Evolutionary conservation across 306 rosid species (phyloP), one percentile per base, ranked within the genome.

Genomic region (Quercus dentata): DNA sequence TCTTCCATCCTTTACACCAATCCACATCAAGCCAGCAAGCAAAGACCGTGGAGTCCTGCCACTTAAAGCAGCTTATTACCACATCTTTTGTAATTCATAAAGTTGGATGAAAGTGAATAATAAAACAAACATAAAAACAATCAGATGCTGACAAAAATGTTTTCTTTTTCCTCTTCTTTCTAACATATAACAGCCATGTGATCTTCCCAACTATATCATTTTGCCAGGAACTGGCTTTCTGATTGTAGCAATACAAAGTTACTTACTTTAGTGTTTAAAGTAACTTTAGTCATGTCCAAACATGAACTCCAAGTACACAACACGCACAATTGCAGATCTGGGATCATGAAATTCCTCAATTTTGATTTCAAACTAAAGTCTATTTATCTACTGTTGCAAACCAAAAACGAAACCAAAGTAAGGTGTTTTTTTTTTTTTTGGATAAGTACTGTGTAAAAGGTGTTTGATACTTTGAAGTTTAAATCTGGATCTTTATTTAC

Each of bases 1-100:
- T 75, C 81, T 77, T 62, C 87, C 96, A 1, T 93, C 97, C 89
- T 90, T 89, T 68, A 91, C 84, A 70, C 91, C 96, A 72, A 95
- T 82, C 99, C 99, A 95, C 99, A 95, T 95, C 61, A 95, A 85
- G 72, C 99, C 98, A 56, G 94, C 97, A 35, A 95, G 79, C 89
- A 95, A 86, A 49, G 99, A 95, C 79, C 82, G 89, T 67, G 97
- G 97, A 79, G 97, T 87, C 94, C 99, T 93, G 86, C 27, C 61
- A 89, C 25, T 58, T 27, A 44, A 55, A 69, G 38, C 38, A 80
- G 13, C 69, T 33, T 25, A 61, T 35, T n/a, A 81, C 54, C 64
- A 54, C 51, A 75, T 58, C 56, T 63, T 23, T 81, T 23, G 38
- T 44, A 71, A 55, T 54, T 9, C 62, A 59, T 67, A 17, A 61